Evolutionary conservation across 441 rosid genomes (phyloP).

Genomic region (Gossypium trilobum): DNA sequence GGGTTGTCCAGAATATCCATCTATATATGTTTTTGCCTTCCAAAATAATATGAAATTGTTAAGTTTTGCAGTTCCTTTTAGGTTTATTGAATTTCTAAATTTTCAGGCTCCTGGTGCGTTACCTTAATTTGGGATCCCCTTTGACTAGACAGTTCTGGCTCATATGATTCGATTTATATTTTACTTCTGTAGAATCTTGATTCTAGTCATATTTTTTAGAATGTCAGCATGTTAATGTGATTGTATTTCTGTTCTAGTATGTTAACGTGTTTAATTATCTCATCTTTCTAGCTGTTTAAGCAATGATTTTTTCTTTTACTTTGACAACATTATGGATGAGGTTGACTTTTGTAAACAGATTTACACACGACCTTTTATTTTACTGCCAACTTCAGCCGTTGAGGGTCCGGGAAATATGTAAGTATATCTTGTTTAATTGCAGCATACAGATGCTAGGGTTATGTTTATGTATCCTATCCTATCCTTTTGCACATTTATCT

Average conservation of each 20-base stretch:
- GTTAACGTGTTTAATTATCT: neutral
- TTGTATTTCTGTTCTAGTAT: neutral
- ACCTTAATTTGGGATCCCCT: no score
- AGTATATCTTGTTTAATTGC: conserved; percentile 22
- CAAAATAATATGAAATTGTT: neutral
- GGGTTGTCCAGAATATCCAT: neutral
- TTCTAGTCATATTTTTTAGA: neutral
- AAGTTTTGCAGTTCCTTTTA: neutral
- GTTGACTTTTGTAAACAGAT: conserved; percentile 32
- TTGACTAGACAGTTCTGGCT: neutral
- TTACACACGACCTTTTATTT: conserved; percentile 49
- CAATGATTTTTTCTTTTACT: neutral
- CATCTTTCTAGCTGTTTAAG: neutral
- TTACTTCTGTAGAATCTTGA: neutral
- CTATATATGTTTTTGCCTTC: neutral
- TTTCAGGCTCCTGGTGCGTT: neutral
- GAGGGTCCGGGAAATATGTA: conserved; percentile 76
- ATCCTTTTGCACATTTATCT: neutral
- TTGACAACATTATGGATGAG: neutral
- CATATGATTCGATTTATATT: neutral
- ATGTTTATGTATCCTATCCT: neutral
- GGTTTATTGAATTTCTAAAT: neutral
- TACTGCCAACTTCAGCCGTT: conserved; percentile 62
- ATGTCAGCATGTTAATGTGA: neutral
- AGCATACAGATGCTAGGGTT: neutral